Evolutionary conservation across 164 flowering plant species (phyloP), one percentile per base, ranked within the genome.

Genomic region (Sedum album): DNA sequence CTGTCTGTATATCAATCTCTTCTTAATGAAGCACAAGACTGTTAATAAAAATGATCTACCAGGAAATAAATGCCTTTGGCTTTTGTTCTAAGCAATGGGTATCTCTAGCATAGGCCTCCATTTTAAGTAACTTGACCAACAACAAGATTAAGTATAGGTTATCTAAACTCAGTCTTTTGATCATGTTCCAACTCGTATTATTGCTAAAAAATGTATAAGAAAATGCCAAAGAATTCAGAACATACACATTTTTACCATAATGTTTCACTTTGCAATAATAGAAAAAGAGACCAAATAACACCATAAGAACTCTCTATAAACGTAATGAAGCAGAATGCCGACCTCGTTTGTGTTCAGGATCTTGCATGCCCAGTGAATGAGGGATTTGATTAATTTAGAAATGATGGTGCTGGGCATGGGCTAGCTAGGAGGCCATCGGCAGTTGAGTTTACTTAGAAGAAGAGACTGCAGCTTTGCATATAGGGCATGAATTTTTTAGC

Each of bases 401-500:
- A 57, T 57, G 33, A 28, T 18, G 62, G 33, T 57, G 62, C 1
- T 26, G 1, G n/a, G 23, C 17, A n/a, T 48, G 6, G 48, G 2
- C 11, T 42, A 42, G 48, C 48, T 10, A n/a, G n/a, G n/a, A n/a
- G 13, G 48, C 15, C 13, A 5, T 17, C 30, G 13, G 33, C 20
- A 4, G 26, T 21, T 57, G 3, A 30, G 18, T 57, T 57, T 30
- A 57, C 62, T 57, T 57, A 9, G 31, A 57, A 0, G 62, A 57
- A 57, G 62, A 66, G 23, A 90, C 98, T 28, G 84, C 71, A 15
- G 79, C 73, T 80, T 94, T 94, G 85, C 99, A 94, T 66, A 94
- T 77, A 25, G 99, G 97, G 75, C 97, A 94, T 5, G 78, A 78
- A 53, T 91, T 94, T 83, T 90, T 94, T 75, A 86, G 66, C 38